Percentiles rank a stretch among this genome's conserved stretches.
phyloP scores from a whole-genome alignment of 2,329 filamentous ascomycete species.

The Fusarium nodosum region DNA sequence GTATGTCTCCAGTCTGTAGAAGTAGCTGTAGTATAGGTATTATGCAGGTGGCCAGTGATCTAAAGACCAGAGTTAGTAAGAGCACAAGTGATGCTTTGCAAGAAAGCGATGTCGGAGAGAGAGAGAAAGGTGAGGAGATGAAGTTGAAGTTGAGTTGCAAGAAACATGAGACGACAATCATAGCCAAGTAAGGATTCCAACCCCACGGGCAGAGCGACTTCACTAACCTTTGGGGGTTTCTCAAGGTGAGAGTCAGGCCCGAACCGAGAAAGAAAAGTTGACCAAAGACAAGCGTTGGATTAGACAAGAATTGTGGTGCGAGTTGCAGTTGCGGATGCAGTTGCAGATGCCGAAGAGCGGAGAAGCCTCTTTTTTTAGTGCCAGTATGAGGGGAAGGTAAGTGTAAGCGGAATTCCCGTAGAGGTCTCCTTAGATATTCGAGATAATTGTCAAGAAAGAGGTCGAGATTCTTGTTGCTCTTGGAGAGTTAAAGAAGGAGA shows the following conservation, averaged over 20 bases:
- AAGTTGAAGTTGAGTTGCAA: constrained; percentile 1
- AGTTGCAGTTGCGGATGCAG: constrained; percentile 11
- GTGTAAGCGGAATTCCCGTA: constrained; percentile 28
- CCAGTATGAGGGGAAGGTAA: constrained; percentile 6
- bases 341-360: constrained; percentile 38
- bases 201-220: constrained; percentile 4
- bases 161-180: constrained; percentile 4
- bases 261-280: constrained; percentile 10
- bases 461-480: neutral
- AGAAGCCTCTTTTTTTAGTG: constrained; percentile 26
- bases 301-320: constrained; percentile 38
- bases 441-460: neutral
- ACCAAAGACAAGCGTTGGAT: constrained; percentile 30
- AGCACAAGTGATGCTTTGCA: neutral
- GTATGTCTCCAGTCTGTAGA: constrained; percentile 9
- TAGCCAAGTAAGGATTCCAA: constrained; percentile 17
- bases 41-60: neutral
- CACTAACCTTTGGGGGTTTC: constrained; percentile 1
- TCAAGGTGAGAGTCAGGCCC: constrained; percentile 33
- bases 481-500: neutral
- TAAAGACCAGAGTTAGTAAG: constrained; percentile 8
- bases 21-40: neutral
- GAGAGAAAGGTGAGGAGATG: constrained; percentile 5
- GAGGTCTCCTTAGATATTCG: neutral
- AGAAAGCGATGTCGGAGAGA: constrained; percentile 14